These are phyloP conservation scores for Tritrichomonas foetus DNA, from an alignment of 208 protist species.

Conservation along the genomic window DNA sequence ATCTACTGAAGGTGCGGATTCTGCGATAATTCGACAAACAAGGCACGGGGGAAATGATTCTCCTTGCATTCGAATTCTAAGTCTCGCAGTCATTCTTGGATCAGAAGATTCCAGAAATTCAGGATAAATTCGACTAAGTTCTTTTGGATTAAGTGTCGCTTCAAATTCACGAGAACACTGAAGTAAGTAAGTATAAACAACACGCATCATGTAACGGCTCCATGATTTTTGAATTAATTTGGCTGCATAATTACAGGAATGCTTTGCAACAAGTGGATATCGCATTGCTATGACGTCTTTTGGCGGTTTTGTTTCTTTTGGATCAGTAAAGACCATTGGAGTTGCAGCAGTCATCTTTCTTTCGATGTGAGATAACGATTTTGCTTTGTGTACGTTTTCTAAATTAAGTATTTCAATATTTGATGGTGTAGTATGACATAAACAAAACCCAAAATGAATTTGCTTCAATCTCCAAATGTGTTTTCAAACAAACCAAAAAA, in stretches of 20 bases:
- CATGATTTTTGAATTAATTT: constrained; percentile 23
- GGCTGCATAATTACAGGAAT: background rate
- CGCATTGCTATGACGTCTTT: background rate
- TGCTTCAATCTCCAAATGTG: no score
- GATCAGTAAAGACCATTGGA: no score
- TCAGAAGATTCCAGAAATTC: constrained; percentile 28
- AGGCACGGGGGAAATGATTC: background rate
- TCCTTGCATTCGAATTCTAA: constrained; percentile 1
- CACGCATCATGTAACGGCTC: background rate
- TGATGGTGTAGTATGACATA: no score
- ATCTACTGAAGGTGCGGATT: background rate
- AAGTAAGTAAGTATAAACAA: constrained; percentile 27
- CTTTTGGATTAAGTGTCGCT: background rate
- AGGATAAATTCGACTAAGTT: background rate
- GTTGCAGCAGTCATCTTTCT: no score
- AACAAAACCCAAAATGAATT: no score
- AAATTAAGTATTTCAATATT: no score
- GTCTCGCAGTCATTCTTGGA: background rate
- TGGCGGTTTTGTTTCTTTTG: background rate
- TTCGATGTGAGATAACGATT: no score
- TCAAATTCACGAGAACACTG: constrained; percentile 29
- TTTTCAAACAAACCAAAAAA: no score
- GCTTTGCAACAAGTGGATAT: background rate
- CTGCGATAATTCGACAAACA: background rate
- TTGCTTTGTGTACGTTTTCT: no score